Percentiles rank a stretch among this genome's conserved stretches.
phyloP scores from a whole-genome alignment of 768 basidiomycete genomes.

The Tylopilus balloui region DNA sequence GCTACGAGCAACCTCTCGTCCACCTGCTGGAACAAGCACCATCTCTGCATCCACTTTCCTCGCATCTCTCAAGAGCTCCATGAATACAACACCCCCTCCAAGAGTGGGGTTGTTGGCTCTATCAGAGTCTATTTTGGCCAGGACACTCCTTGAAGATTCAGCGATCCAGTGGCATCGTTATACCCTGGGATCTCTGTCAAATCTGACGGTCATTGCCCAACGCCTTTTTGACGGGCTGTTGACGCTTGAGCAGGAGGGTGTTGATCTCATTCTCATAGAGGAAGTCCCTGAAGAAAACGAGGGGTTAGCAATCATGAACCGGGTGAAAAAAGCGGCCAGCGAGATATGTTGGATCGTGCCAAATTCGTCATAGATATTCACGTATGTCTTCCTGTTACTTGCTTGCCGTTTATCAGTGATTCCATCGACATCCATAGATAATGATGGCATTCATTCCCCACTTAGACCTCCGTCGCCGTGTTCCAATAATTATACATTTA shows the following conservation, averaged over 20 bases:
- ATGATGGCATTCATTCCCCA: not conserved
- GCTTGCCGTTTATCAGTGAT: not conserved
- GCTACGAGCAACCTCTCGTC: conserved; percentile 48
- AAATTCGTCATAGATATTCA: conserved; percentile 11
- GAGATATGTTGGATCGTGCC: conserved; percentile 36
- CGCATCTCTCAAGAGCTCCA: conserved; percentile 36
- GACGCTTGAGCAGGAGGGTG: conserved; percentile 69
- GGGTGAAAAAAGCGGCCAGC: conserved; percentile 84
- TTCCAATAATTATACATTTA: conserved; percentile 1
- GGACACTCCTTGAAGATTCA: conserved; percentile 25
- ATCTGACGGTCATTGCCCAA: conserved; percentile 69
- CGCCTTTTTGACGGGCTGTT: conserved; percentile 85
- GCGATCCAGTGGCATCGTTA: conserved; percentile 55
- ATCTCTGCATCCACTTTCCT: conserved; percentile 38
- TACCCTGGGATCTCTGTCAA: conserved; percentile 44
- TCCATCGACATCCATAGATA: not conserved
- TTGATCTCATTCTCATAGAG: conserved; percentile 82
- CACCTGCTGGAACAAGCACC: conserved; percentile 34
- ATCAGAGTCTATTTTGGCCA: conserved; percentile 46
- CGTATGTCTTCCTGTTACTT: conserved; percentile 11
- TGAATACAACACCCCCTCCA: not conserved
- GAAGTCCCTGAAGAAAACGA: conserved; percentile 75
- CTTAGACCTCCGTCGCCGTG: not conserved
- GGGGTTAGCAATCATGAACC: conserved; percentile 93
- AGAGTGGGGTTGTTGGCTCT: conserved; percentile 70